phyloP scores from a whole-genome alignment of 495 filamentous ascomycete genomes.

The Evernia prunastri region DNA sequence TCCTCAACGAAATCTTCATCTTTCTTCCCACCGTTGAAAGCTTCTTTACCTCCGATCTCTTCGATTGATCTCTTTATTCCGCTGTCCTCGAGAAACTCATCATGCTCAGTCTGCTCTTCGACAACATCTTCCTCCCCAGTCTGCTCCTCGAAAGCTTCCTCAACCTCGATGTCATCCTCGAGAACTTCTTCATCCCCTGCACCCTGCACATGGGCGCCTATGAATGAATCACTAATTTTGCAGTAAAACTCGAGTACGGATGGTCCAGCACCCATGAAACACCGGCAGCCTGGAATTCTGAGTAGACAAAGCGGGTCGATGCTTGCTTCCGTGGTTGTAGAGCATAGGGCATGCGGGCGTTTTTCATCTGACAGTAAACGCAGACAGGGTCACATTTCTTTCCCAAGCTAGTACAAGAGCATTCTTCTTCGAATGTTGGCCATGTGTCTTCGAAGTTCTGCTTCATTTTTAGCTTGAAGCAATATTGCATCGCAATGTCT shows the following conservation, averaged over 20 bases:
- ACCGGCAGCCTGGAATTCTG: background rate
- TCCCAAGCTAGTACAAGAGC: background rate
- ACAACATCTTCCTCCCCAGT: background rate
- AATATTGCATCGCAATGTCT: too few species aligned
- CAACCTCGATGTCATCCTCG: background rate
- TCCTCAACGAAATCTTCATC: background rate
- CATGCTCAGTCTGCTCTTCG: background rate
- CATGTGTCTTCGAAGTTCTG: background rate
- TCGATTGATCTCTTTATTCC: background rate
- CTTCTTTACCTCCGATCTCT: background rate
- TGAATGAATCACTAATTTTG: background rate
- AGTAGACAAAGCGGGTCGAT: background rate
- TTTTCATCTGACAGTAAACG: background rate
- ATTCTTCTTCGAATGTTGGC: background rate
- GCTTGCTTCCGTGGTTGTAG: background rate
- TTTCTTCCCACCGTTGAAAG: background rate
- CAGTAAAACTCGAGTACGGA: background rate
- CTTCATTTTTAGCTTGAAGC: too few species aligned
- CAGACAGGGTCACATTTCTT: background rate
- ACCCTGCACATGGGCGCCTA: background rate
- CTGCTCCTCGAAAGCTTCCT: background rate
- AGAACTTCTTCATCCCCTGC: background rate
- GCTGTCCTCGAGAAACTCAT: background rate
- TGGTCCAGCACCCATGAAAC: background rate
- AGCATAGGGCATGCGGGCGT: background rate